Conservation (phyloP, 768 basidiomycete genomes). For the Melanogaster broomeanus region DNA sequence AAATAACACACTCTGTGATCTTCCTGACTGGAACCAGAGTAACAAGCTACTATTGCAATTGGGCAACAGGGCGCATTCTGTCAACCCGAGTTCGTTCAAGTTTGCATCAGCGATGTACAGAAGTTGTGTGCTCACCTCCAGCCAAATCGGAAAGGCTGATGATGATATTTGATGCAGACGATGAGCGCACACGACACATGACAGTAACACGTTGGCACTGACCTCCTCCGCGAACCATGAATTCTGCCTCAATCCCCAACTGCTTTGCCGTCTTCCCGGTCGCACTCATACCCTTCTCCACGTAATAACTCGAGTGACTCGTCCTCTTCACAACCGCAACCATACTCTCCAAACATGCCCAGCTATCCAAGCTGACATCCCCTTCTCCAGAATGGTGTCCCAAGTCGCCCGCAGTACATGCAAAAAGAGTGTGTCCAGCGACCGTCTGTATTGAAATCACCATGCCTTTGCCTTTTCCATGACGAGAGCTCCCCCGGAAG, state of each 20-base stretch:
- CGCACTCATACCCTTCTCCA: constrained; percentile 84
- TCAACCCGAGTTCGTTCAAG: constrained; percentile 1
- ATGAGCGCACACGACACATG: background rate
- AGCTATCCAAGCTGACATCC: constrained; percentile 81
- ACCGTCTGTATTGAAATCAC: constrained; percentile 80
- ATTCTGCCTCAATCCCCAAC: constrained; percentile 66
- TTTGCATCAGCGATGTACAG: background rate
- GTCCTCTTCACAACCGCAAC: constrained; percentile 75
- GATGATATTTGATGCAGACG: constrained; percentile 4
- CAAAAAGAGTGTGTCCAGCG: constrained; percentile 75
- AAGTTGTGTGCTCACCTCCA: constrained; percentile 52
- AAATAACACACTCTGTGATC: constrained; percentile 66
- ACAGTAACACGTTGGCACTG: constrained; percentile 27
- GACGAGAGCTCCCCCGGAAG: constrained; percentile 72
- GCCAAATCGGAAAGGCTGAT: constrained; percentile 89
- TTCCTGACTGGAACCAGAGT: constrained; percentile 79
- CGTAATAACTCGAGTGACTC: constrained; percentile 83
- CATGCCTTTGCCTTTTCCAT: constrained; percentile 77
- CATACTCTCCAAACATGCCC: constrained; percentile 79
- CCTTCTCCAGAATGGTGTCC: constrained; percentile 65
- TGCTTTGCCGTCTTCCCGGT: constrained; percentile 78
- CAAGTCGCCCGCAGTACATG: constrained; percentile 83
- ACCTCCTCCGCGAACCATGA: constrained; percentile 78
- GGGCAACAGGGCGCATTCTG: constrained; percentile 85
- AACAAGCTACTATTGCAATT: constrained; percentile 75